These are phyloP conservation scores for Misopates orontium DNA, from an alignment of 257 asterid genomes.

Conservation along the genomic window DNA sequence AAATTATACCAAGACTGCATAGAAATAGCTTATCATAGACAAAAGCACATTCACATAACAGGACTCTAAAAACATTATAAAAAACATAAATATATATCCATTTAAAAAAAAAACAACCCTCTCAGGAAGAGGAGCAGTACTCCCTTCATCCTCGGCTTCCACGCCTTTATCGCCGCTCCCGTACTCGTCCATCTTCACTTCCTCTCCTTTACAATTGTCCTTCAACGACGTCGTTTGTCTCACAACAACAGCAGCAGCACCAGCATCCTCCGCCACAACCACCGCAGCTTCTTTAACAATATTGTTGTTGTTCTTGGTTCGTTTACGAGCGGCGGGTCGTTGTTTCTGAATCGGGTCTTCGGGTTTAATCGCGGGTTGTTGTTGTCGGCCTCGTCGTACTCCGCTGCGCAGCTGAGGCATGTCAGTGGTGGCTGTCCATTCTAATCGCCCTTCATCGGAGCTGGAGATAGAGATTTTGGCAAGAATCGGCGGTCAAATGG, in stretches of 20 bases:
- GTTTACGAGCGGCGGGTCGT: too few relatives aligned
- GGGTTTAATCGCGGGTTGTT: too few relatives aligned
- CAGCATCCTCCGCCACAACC: conserved; percentile 17
- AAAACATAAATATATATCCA: too few relatives aligned
- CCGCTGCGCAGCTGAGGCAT: conserved; percentile 63
- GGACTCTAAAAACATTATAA: neutral
- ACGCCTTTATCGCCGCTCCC: conserved; percentile 57
- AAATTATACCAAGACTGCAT: too few relatives aligned
- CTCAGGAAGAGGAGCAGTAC: conserved; percentile 82
- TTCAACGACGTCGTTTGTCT: conserved; percentile 21
- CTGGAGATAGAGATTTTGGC: neutral
- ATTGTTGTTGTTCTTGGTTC: neutral
- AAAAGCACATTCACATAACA: neutral
- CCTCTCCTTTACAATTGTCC: conserved; percentile 33
- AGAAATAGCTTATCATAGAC: too few relatives aligned
- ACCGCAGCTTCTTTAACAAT: conserved; percentile 15
- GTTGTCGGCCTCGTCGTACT: conserved; percentile 47
- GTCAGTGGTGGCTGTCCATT: conserved; percentile 26
- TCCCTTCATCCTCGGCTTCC: conserved; percentile 71
- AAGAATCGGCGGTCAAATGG: conserved; percentile 21
- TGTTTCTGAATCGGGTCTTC: too few relatives aligned
- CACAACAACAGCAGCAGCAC: conserved; percentile 27
- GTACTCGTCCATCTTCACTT: conserved; percentile 38
- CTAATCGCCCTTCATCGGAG: conserved; percentile 34
- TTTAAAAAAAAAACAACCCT: conserved; percentile 63